Conservation (phyloP, 2,329 filamentous ascomycete genomes). For the Teratosphaeria zuluensis region DNA sequence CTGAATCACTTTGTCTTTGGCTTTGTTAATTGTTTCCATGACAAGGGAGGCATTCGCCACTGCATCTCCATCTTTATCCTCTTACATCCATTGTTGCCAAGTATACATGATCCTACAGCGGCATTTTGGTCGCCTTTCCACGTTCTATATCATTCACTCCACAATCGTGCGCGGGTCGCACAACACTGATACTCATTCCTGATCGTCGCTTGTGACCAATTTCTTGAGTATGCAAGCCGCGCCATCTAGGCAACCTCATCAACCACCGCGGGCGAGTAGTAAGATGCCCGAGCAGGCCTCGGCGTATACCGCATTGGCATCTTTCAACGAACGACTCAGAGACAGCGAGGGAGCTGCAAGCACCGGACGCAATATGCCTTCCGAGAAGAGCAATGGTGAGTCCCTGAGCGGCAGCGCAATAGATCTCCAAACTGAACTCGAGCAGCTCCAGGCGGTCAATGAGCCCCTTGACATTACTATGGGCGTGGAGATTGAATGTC, state of each 20-base stretch:
- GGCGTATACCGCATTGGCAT: not conserved
- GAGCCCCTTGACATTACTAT: not conserved
- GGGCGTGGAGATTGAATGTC: not conserved
- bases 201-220: not conserved
- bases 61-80: no score
- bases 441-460: not conserved
- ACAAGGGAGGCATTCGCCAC: not conserved
- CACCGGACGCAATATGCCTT: not conserved
- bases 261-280: not conserved
- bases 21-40: not conserved
- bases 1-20: not conserved
- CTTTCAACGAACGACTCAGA: not conserved
- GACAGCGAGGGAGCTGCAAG: not conserved
- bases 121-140: not conserved
- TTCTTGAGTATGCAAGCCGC: not conserved
- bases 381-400: not conserved
- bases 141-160: not conserved
- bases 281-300: not conserved
- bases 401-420: not conserved
- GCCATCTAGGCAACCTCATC: not conserved
- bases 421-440: not conserved
- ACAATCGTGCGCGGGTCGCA: not conserved
- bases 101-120: not conserved
- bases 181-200: not conserved
- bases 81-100: not conserved